These are phyloP conservation scores for Pezicula rhizophila DNA, from an alignment of 2,329 filamentous ascomycete genomes.

Conservation along the genomic window DNA sequence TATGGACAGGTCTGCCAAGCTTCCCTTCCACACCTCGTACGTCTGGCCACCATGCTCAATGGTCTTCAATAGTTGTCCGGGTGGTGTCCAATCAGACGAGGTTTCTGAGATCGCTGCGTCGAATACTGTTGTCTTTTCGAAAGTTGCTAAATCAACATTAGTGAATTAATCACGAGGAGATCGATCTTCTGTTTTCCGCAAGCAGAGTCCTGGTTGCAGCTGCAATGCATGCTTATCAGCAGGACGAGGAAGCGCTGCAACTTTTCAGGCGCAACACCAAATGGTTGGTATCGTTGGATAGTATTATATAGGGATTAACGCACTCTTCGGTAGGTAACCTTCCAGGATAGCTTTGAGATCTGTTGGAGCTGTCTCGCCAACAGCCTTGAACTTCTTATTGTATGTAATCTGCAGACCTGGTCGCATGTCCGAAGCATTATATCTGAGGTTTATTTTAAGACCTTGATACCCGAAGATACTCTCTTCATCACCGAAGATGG, in stretches of 20 bases:
- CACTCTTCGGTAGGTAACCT: slow-evolving; percentile 62
- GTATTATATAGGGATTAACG: slow-evolving; percentile 16
- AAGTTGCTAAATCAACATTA: slow-evolving; percentile 48
- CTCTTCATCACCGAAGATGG: slow-evolving; percentile 91
- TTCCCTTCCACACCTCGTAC: slow-evolving; percentile 83
- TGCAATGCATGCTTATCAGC: no score
- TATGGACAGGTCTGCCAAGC: slow-evolving; percentile 62
- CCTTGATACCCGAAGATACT: slow-evolving; percentile 84
- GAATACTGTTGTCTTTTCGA: slow-evolving; percentile 56
- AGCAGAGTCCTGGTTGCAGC: no score
- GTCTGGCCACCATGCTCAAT: slow-evolving; percentile 56
- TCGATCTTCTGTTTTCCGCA: no score
- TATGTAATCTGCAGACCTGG: slow-evolving; percentile 69
- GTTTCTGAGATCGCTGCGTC: slow-evolving; percentile 46
- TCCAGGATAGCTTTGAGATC: slow-evolving; percentile 55
- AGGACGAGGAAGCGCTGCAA: no score
- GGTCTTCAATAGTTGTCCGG: slow-evolving; percentile 63
- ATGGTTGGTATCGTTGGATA: slow-evolving; percentile 1
- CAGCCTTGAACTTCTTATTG: slow-evolving; percentile 61
- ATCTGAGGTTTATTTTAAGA: slow-evolving; percentile 68
- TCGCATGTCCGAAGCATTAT: slow-evolving; percentile 65
- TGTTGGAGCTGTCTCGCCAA: slow-evolving; percentile 62
- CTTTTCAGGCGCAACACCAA: no score
- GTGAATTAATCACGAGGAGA: not conserved
- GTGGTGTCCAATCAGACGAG: slow-evolving; percentile 56